Percentiles rank a stretch among this genome's conserved stretches.
phyloP scores from a whole-genome alignment of 805 yeast genomes.

The Hanseniaspora meyeri region DNA sequence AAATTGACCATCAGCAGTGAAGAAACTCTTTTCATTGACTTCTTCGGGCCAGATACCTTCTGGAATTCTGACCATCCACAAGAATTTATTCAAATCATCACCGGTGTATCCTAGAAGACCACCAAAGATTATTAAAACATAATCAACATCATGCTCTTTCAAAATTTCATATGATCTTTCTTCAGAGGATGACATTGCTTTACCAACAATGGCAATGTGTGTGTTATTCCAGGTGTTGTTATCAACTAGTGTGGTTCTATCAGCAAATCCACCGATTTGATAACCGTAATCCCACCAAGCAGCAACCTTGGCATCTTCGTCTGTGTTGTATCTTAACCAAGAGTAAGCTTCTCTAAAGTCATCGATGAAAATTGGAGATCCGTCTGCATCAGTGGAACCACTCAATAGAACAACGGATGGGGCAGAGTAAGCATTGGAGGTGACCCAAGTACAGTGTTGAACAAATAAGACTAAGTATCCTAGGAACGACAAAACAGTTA shows the following conservation, averaged over 20 bases:
- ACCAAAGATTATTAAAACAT: constrained; percentile 84
- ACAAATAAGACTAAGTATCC: constrained; percentile 73
- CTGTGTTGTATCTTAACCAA: constrained; percentile 96
- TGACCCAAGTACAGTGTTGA: constrained; percentile 93
- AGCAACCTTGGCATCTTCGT: constrained; percentile 90
- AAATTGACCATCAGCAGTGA: constrained; percentile 78
- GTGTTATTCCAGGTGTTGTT: constrained; percentile 99
- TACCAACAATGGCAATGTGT: constrained; percentile 97
- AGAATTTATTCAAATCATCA: constrained; percentile 88
- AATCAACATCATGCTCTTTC: constrained; percentile 87
- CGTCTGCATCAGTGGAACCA: constrained; percentile 53
- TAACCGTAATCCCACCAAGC: constrained; percentile 99
- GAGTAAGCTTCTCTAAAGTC: constrained; percentile 98
- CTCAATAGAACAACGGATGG: constrained; percentile 94
- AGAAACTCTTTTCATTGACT: constrained; percentile 69
- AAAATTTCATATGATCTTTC: constrained; percentile 79
- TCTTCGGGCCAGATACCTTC: constrained; percentile 99
- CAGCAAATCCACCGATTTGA: constrained; percentile 99
- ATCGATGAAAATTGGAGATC: constrained; percentile 73
- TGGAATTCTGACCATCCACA: constrained; percentile 98
- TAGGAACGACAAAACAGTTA: constrained; percentile 52
- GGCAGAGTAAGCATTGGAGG: constrained; percentile 87
- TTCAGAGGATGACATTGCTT: constrained; percentile 87
- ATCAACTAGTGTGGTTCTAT: constrained; percentile 93
- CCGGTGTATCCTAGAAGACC: constrained; percentile 89